These are phyloP conservation scores for Yamadazyma paraphyllophila DNA, from an alignment of 805 yeast genomes.

Conservation along the genomic window DNA sequence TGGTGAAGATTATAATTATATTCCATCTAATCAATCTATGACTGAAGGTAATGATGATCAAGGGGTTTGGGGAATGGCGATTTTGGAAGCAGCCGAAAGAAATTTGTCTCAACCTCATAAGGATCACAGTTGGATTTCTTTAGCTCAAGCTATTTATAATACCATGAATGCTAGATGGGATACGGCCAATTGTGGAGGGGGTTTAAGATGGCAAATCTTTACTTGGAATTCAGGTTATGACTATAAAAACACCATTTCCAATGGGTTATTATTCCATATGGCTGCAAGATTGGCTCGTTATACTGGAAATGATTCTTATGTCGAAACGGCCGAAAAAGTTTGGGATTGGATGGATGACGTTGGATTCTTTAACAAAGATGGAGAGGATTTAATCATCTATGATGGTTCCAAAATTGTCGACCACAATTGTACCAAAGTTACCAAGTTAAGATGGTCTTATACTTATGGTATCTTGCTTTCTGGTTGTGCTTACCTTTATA, in stretches of 20 bases:
- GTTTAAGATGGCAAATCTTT: constrained; percentile 94
- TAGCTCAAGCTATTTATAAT: constrained; percentile 88
- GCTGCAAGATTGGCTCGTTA: constrained; percentile 86
- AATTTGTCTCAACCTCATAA: constrained; percentile 50
- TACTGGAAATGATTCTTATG: constrained; percentile 70
- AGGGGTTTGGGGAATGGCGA: constrained; percentile 51
- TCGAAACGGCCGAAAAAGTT: constrained; percentile 68
- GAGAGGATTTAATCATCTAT: constrained; percentile 36
- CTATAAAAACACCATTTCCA: constrained; percentile 89
- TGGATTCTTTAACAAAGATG: constrained; percentile 22
- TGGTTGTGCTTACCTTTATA: constrained; percentile 70
- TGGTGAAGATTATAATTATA: constrained; percentile 39
- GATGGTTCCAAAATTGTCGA: constrained; percentile 58
- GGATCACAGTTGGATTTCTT: constrained; percentile 72
- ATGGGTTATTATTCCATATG: constrained; percentile 83
- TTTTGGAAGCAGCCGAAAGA: constrained; percentile 47
- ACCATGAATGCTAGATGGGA: constrained; percentile 94
- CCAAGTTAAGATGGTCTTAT: constrained; percentile 61
- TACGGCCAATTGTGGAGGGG: constrained; percentile 69
- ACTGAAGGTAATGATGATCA: constrained; percentile 53
- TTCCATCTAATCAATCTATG: constrained; percentile 46
- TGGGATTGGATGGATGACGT: constrained; percentile 76
- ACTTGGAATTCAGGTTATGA: constrained; percentile 92
- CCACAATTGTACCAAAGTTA: constrained; percentile 47
- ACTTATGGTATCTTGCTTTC: constrained; percentile 66